Evolutionary conservation across 768 basidiomycete species (phyloP).

Genomic region (Trametes maxima): DNA sequence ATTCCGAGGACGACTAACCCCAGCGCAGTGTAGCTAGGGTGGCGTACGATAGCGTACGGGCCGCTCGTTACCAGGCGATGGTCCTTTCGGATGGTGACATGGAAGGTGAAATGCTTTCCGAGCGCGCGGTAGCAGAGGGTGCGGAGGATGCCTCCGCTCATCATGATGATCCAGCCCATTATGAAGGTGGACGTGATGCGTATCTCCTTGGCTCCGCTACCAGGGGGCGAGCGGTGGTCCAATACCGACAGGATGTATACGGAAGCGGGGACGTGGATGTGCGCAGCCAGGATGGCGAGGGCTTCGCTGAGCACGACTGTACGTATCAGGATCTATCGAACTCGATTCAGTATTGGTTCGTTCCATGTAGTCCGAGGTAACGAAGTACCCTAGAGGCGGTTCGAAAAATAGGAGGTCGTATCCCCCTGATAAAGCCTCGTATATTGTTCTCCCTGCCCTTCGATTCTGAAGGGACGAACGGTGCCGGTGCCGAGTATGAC

Average conservation of each 20-base stretch:
- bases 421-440: not conserved
- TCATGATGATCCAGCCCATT: not conserved
- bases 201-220: conserved; percentile 4
- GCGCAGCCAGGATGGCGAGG: conserved; percentile 11
- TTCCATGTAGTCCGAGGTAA: not conserved
- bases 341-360: not conserved
- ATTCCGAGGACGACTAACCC: conserved; percentile 19
- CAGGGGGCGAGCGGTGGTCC: conserved; percentile 5
- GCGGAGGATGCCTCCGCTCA: conserved; percentile 14
- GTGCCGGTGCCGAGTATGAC: not conserved
- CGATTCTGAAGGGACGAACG: not conserved
- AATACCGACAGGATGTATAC: conserved; percentile 6
- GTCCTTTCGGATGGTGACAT: conserved; percentile 21
- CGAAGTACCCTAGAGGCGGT: not conserved
- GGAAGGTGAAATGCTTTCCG: conserved; percentile 27
- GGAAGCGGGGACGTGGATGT: not conserved
- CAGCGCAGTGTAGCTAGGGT: conserved; percentile 28
- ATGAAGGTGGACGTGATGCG: conserved; percentile 15
- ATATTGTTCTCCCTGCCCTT: not conserved
- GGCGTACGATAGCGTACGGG: conserved; percentile 28
- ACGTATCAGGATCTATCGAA: conserved; percentile 3
- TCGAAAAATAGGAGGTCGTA: not conserved
- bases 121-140: conserved; percentile 22
- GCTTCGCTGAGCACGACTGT: conserved; percentile 10
- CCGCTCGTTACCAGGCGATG: conserved; percentile 27